Conservation (phyloP, 192 early-diverging fungal species). For the Coemansia umbellata region DNA sequence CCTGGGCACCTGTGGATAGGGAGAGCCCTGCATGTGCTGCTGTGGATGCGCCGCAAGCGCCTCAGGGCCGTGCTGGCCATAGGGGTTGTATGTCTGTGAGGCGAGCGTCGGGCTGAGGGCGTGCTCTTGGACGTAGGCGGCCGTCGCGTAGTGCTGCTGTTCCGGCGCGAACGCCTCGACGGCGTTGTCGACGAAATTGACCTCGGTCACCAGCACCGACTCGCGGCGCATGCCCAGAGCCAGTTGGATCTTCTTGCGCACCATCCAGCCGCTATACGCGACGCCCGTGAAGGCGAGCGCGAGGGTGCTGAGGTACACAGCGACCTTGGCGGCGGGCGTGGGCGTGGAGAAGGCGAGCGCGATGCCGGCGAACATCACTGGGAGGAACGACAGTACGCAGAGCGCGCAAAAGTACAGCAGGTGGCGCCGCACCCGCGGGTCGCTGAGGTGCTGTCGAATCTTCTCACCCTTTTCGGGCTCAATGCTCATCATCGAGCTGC, state of each 20-base stretch:
- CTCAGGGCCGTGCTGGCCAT: not conserved
- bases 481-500: not conserved
- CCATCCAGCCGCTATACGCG: slow-evolving; percentile 23
- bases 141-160: slow-evolving; percentile 20
- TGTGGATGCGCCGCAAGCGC: not conserved
- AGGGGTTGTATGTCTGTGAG: not conserved
- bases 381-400: slow-evolving; percentile 18
- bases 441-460: not conserved
- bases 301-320: slow-evolving; percentile 27
- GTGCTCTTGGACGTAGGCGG: not conserved
- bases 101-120: slow-evolving; percentile 1
- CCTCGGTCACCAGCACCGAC: not conserved
- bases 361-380: slow-evolving; percentile 33
- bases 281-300: slow-evolving; percentile 19
- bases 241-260: slow-evolving; percentile 5
- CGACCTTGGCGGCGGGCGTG: slow-evolving; percentile 11
- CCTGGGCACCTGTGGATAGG: not conserved
- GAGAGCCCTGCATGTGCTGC: not conserved
- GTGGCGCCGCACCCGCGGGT: slow-evolving; percentile 11
- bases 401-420: slow-evolving; percentile 11
- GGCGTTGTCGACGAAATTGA: slow-evolving; percentile 11
- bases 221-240: slow-evolving; percentile 7
- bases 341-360: slow-evolving; percentile 28
- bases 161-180: slow-evolving; percentile 26
- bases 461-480: not conserved